Base-by-base conservation (phyloP, 352 stramenopile species). In the Elongisporangium undulatum region DNA sequence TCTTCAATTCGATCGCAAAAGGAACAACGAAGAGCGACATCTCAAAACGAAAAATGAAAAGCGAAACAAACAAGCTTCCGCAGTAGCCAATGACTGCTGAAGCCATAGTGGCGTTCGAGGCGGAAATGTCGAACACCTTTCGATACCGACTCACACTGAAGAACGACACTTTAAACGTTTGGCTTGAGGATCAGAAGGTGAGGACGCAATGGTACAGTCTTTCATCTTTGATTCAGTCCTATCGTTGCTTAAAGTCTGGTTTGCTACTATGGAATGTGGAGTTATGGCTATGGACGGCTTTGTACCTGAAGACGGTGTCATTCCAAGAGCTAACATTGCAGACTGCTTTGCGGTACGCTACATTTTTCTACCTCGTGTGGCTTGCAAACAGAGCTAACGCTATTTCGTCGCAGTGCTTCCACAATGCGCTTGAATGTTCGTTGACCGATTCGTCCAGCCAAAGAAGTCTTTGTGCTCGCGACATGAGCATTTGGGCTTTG, bases 141-240 rank as follows among this genome's bases (percentile, higher is more conserved):
- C 29, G 53, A 22, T 57, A 50, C 24, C 24, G 21, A 9, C 19
- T 57, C 26, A 57, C 22, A 8, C 38, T 57, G 1, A 38, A 57
- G 53, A 29, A 16, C 29, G 26, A 49, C 53, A 49, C 50, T 17
- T 39, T 57, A 16, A 56, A 49, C 52, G 24, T 49, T n/a, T 56
- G 26, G 52, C 52, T 56, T 19, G 52, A 56, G n/a, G 29, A 56
- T 39, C 17, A 19, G 21, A 48, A 56, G n/a, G 48, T 24, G 3
- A 56, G 49, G 24, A 48, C 48, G 52, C 52, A 56, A 29, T 56
- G 52, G 52, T 56, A 39, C 22, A 29, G 38, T 41, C 2, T 15
- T 9, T 41, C 13, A 13, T 9, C 29, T 41, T 15, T 1, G 29
- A 15, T 15, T 41, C 5, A 2, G 13, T 9, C 8, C 26, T n/a